Conservation (phyloP, 148 eudicot genomes). For the Rhododendron molle region DNA sequence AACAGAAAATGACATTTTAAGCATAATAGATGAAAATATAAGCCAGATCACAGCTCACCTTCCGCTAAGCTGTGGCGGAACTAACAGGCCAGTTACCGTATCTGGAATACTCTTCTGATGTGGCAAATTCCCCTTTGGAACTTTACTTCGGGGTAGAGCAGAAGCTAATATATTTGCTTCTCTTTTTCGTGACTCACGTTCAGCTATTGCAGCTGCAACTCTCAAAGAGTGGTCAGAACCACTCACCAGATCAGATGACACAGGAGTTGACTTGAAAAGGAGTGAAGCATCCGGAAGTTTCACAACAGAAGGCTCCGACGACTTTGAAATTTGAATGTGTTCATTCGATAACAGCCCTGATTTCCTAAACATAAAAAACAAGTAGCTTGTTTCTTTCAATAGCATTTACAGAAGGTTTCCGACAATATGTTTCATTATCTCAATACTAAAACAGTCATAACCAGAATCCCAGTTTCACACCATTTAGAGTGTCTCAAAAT, state of each 20-base stretch:
- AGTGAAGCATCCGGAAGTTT: slow-evolving; percentile 80
- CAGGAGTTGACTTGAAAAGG: slow-evolving; percentile 55
- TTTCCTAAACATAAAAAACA: slow-evolving; percentile 20
- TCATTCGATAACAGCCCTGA: slow-evolving; percentile 12
- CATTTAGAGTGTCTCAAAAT: background rate
- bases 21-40: background rate
- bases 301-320: slow-evolving; percentile 31
- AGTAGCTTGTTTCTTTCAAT: background rate
- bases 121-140: slow-evolving; percentile 64
- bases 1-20: background rate
- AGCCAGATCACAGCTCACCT: slow-evolving; percentile 40
- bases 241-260: slow-evolving; percentile 27
- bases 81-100: slow-evolving; percentile 49
- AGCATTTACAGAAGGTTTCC: background rate
- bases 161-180: slow-evolving; percentile 48
- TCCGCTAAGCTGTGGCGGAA: slow-evolving; percentile 89
- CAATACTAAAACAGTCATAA: background rate
- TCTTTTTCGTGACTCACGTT: slow-evolving; percentile 70
- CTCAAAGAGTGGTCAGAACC: slow-evolving; percentile 69
- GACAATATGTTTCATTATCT: background rate
- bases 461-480: background rate
- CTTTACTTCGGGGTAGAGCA: slow-evolving; percentile 45
- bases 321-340: slow-evolving; percentile 16
- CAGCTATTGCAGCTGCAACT: slow-evolving; percentile 88
- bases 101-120: slow-evolving; percentile 71